These are phyloP conservation scores for Aureobasidium zeae DNA, from an alignment of 2,329 filamentous ascomycete genomes.

Conservation along the genomic window DNA sequence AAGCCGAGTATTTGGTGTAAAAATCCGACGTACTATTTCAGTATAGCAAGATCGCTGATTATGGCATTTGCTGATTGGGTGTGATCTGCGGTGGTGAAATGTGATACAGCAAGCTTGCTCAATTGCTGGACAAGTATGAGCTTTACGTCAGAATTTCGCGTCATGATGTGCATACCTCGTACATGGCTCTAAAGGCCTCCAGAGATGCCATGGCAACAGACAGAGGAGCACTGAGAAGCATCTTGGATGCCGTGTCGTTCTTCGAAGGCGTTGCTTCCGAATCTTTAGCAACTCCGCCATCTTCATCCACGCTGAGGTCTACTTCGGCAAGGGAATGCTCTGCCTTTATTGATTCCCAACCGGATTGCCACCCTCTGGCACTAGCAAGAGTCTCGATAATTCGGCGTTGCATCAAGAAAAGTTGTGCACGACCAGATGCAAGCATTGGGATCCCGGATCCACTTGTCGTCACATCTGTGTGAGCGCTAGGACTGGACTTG, in stretches of 20 bases:
- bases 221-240: slow-evolving; percentile 23
- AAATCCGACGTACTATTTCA: slow-evolving; percentile 49
- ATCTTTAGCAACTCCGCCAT: not conserved
- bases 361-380: slow-evolving; percentile 64
- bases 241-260: not conserved
- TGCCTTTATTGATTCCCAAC: slow-evolving; percentile 47
- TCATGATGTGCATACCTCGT: slow-evolving; percentile 28
- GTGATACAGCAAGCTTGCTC: slow-evolving; percentile 74
- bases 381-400: slow-evolving; percentile 67
- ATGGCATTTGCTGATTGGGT: slow-evolving; percentile 66
- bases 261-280: not conserved
- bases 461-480: slow-evolving; percentile 1
- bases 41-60: slow-evolving; percentile 74
- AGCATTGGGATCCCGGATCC: slow-evolving; percentile 60
- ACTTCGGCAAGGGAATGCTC: slow-evolving; percentile 30
- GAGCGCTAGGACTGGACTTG: slow-evolving; percentile 7
- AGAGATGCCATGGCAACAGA: slow-evolving; percentile 29
- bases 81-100: slow-evolving; percentile 72
- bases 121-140: slow-evolving; percentile 46
- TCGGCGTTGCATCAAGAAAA: slow-evolving; percentile 70
- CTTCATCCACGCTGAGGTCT: slow-evolving; percentile 27
- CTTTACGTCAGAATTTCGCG: not conserved
- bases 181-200: slow-evolving; percentile 32
- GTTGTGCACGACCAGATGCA: slow-evolving; percentile 70
- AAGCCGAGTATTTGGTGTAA: not conserved